Evolutionary conservation across 2,329 filamentous ascomycete species (phyloP), one percentile per base, ranked within the genome.

Genomic region (Pseudocercospora pini-densiflorae): DNA sequence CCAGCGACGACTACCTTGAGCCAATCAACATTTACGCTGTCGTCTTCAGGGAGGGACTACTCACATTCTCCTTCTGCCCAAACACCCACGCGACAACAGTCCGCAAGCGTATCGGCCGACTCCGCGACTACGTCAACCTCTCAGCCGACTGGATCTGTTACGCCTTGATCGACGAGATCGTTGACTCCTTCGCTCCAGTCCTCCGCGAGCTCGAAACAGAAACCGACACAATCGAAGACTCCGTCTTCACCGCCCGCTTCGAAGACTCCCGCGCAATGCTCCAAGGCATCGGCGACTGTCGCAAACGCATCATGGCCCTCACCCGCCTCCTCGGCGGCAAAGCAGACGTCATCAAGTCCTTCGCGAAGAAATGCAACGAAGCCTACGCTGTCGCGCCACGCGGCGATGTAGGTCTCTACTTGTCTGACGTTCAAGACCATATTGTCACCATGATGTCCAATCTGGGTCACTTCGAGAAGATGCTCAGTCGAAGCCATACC

Each of bases 71-170:
- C 70, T 98, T 97, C 78, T 89, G 88, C 57, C 90, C 90, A 14
- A 97, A 96, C 76, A 88, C 89, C 2, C 95, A 99, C 78, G 92
- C 94, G 12, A 87, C 90, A 51, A 92, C 95, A 71, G 95, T 99
- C 27, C 89, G 94, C 71, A 93, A 92, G 83, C 89, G 95, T 79
- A 98, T 99, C 74, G 90, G 92, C 24, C 91, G 93, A 72, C 85
- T 99, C 63, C 94, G 97, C 76, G 95, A 99, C 76, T 98, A 97
- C 76, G 92, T 98, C 74, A 90, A 94, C 68, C 86, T 99, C 45
- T 97, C 93, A 77, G 94, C 93, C 72, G 95, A 99, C 80, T 99
- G 96, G 94, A 96, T 98, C 73, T 99, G 95, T 83, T 99, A 99
- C 77, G 95, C 95, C 51, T 86, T 99, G 76, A 98, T 99, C 77